These are phyloP conservation scores for Rutstroemia sp. DNA, from an alignment of 2,329 filamentous ascomycete species.

Conservation along the genomic window DNA sequence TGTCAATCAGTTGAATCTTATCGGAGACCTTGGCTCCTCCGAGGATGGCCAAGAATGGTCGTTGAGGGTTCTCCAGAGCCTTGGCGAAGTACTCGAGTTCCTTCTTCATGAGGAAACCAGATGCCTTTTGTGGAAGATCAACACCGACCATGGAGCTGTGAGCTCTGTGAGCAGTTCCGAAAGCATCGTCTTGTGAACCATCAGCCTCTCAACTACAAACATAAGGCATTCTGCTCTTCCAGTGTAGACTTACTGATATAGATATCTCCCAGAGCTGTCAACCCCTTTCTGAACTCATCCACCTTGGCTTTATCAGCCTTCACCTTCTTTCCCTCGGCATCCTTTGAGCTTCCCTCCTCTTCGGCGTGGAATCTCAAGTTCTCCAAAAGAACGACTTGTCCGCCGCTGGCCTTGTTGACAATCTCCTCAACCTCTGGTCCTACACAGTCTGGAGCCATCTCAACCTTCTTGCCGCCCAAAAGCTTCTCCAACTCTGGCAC, in stretches of 20 bases:
- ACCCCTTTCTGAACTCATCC: constrained; percentile 85
- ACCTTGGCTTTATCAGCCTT: constrained; percentile 95
- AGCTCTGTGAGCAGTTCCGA: constrained; percentile 94
- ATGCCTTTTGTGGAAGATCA: constrained; percentile 91
- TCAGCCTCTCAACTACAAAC: neutral
- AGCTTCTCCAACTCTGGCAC: constrained; percentile 88
- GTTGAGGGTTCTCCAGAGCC: constrained; percentile 85
- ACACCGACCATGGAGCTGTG: constrained; percentile 99
- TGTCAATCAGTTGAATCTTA: constrained; percentile 99
- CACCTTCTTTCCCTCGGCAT: constrained; percentile 89
- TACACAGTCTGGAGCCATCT: constrained; percentile 85
- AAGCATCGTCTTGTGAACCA: constrained; percentile 70
- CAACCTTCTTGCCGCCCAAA: constrained; percentile 68
- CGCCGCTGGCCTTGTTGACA: constrained; percentile 73
- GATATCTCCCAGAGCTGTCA: constrained; percentile 90
- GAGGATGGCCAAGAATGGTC: constrained; percentile 96
- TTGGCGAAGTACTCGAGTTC: constrained; percentile 99
- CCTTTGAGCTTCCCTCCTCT: constrained; percentile 95
- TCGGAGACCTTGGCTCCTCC: constrained; percentile 97
- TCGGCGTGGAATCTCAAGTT: constrained; percentile 98
- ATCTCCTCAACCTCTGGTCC: constrained; percentile 84
- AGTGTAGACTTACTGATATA: constrained; percentile 71
- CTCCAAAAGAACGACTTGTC: constrained; percentile 85
- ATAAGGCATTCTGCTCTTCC: constrained; percentile 14
- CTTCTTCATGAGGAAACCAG: constrained; percentile 99